A percentile compares a stretch with the other conserved stretches of the same genome.
phyloP scores from a whole-genome alignment of 2,329 filamentous ascomycete genomes.

The Pseudocercospora macadamiae region DNA sequence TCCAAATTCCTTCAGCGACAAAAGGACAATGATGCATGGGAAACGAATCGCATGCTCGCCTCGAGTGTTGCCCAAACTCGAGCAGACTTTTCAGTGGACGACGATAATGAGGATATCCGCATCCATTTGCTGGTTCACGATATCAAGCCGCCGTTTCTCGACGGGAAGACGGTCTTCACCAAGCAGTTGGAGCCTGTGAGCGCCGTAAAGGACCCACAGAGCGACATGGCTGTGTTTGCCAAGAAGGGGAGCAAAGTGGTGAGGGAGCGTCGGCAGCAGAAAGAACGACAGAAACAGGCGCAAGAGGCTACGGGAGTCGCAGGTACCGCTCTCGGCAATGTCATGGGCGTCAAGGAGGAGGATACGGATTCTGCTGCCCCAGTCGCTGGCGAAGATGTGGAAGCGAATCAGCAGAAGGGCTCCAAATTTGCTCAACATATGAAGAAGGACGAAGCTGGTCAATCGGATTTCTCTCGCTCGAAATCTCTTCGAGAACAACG shows the following conservation, averaged over 20 bases:
- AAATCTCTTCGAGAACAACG: conserved; percentile 89
- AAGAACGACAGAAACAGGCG: conserved; percentile 90
- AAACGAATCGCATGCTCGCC: conserved; percentile 96
- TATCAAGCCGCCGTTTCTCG: conserved; percentile 88
- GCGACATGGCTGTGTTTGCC: conserved; percentile 98
- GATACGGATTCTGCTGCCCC: conserved; percentile 76
- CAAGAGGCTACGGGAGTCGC: conserved; percentile 93
- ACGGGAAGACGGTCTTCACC: conserved; percentile 93
- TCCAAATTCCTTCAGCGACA: conserved; percentile 81
- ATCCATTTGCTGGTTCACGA: conserved; percentile 93
- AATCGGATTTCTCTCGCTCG: conserved; percentile 89
- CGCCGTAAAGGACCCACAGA: conserved; percentile 89
- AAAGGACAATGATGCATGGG: conserved; percentile 96
- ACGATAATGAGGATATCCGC: conserved; percentile 86
- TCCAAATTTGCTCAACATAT: conserved; percentile 89
- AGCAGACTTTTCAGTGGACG: conserved; percentile 72
- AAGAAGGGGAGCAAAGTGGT: conserved; percentile 93
- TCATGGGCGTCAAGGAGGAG: conserved; percentile 94
- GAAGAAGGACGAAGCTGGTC: conserved; percentile 76
- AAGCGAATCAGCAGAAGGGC: conserved; percentile 59
- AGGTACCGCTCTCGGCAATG: conserved; percentile 87
- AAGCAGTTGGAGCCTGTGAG: conserved; percentile 95
- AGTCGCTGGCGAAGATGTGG: conserved; percentile 61
- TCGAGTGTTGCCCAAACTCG: conserved; percentile 91
- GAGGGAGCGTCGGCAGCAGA: conserved; percentile 85